Evolutionary conservation across 495 filamentous ascomycete species (phyloP).

Genomic region (Podospora comata): DNA sequence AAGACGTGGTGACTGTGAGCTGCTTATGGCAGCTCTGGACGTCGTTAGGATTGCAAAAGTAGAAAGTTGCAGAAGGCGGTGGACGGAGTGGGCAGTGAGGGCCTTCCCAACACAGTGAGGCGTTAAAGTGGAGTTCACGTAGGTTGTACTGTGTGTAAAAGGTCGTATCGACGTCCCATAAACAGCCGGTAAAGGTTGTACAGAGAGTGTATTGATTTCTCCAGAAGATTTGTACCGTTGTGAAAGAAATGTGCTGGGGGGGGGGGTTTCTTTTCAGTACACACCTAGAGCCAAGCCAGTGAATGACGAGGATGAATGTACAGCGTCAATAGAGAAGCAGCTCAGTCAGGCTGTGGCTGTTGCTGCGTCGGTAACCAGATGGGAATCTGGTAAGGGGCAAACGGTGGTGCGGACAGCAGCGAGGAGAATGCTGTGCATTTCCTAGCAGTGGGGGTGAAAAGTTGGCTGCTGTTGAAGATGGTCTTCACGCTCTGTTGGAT

Average conservation of each 20-base stretch:
- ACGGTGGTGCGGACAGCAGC: not conserved
- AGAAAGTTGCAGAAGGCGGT: conserved; percentile 17
- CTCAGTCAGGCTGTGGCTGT: not conserved
- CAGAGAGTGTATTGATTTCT: not conserved
- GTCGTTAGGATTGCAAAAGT: conserved; percentile 18
- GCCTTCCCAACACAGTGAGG: not conserved
- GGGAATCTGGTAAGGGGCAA: not conserved
- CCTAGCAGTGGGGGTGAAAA: not conserved
- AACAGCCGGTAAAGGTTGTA: not conserved
- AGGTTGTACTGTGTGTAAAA: not conserved
- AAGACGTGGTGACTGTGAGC: conserved; percentile 84
- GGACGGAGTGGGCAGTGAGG: conserved; percentile 1
- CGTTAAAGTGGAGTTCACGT: not conserved
- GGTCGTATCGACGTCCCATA: not conserved
- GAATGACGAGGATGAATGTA: not conserved
- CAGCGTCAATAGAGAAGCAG: not conserved
- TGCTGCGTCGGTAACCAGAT: not conserved
- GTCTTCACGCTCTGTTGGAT: not conserved
- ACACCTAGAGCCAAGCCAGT: not conserved
- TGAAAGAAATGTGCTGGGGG: not conserved
- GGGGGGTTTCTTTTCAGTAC: not conserved
- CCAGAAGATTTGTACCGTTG: not conserved
- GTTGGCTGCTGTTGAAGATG: not conserved
- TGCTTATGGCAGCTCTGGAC: conserved; percentile 55
- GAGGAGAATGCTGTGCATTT: not conserved